Evolutionary conservation across 2,329 filamentous ascomycete genomes (phyloP).

Genomic region (Penicillium capsulatum): DNA sequence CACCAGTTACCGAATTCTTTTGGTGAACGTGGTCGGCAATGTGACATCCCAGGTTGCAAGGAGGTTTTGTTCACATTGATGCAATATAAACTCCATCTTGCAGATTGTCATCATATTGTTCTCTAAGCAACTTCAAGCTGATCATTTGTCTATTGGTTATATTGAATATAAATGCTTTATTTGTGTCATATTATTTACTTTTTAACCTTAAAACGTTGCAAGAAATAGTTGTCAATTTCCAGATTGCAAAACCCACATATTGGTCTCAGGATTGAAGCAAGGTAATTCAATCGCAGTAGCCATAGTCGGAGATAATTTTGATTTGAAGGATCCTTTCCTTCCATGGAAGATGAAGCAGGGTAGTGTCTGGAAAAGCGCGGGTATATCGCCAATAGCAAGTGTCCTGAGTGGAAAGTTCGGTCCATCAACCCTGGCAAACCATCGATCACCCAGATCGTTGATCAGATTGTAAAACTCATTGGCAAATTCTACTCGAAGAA

Average conservation of each 20-base stretch:
- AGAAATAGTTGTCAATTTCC: neutral
- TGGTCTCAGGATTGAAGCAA: conserved; percentile 1
- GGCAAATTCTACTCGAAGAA: neutral
- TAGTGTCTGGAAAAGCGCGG: neutral
- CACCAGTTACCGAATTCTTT: neutral
- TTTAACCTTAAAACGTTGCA: neutral
- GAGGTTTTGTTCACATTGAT: neutral
- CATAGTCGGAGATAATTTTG: neutral
- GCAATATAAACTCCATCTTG: conserved; percentile 2
- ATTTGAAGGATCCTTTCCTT: neutral
- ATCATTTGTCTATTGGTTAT: neutral
- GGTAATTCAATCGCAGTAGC: neutral
- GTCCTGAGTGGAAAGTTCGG: neutral
- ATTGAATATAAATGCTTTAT: neutral
- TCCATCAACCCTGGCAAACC: conserved; percentile 1
- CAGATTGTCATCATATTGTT: neutral
- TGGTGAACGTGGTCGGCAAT: neutral
- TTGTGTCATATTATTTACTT: neutral
- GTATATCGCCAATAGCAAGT: neutral
- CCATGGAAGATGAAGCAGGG: neutral
- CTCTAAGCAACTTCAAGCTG: neutral
- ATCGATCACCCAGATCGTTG: conserved; percentile 1
- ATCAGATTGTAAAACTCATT: neutral
- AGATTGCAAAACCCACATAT: conserved; percentile 1
- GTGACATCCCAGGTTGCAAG: conserved; percentile 1